These are phyloP conservation scores for Hyaloscypha variabilis DNA, from an alignment of 495 filamentous ascomycete species.

Conservation along the genomic window DNA sequence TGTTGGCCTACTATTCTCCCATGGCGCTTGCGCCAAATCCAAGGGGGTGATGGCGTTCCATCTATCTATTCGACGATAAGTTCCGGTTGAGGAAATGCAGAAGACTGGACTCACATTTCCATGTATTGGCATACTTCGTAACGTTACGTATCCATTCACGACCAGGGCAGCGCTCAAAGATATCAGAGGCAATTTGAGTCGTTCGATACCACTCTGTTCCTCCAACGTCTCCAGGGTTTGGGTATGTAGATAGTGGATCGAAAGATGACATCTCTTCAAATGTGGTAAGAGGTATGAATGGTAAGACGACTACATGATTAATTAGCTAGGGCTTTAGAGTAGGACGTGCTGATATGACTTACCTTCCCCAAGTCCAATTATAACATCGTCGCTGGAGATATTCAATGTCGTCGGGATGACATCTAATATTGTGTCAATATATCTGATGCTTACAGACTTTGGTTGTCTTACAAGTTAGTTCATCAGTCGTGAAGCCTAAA, in stretches of 20 bases:
- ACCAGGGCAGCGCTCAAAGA: constrained; percentile 9
- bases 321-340: background rate
- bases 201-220: constrained; percentile 4
- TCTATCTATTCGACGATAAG: constrained; percentile 4
- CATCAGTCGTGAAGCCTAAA: constrained; percentile 14
- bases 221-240: background rate
- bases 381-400: background rate
- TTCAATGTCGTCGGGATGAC: background rate
- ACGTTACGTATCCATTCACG: constrained; percentile 13
- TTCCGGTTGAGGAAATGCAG: background rate
- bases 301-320: background rate
- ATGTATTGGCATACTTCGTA: background rate
- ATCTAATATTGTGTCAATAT: background rate
- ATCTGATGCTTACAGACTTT: background rate
- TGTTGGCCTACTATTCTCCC: background rate
- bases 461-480: constrained; percentile 5
- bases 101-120: background rate
- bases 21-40: background rate
- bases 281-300: background rate
- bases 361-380: background rate
- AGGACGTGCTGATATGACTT: background rate
- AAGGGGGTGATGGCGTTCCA: constrained; percentile 1
- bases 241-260: background rate
- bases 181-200: constrained; percentile 10
- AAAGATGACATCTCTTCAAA: background rate